A percentile compares a stretch with the other conserved stretches of the same genome.
Evolutionary conservation across 306 rosid genomes (phyloP).

Genomic region (Coriaria nepalensis): DNA sequence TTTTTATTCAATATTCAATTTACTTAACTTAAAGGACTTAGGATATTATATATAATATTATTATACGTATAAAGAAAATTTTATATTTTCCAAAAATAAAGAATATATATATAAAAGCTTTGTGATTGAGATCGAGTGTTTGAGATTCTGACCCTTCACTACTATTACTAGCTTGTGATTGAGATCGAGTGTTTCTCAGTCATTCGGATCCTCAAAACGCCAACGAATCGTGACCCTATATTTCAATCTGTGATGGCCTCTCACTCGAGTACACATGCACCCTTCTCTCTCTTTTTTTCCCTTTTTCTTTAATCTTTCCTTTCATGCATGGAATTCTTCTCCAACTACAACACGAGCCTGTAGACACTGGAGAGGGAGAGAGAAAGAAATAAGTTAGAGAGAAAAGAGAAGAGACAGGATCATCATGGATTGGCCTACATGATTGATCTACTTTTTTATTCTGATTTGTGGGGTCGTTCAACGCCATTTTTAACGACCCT

Average conservation of each 20-base stretch:
- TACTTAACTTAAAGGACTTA: no score
- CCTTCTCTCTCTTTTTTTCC: conserved; percentile 39
- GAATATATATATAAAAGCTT: no score
- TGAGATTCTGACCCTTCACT: not conserved
- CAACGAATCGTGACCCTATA: conserved; percentile 42
- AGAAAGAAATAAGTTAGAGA: conserved; percentile 10
- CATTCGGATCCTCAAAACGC: conserved; percentile 32
- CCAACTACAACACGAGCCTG: conserved; percentile 40
- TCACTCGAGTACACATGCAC: conserved; percentile 54
- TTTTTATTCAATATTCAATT: no score
- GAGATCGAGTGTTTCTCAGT: not conserved
- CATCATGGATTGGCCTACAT: no score
- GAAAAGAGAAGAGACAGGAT: conserved; percentile 26
- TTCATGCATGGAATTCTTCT: conserved; percentile 98
- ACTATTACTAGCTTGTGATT: not conserved
- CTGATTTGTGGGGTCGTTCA: conserved; percentile 31
- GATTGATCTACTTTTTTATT: conserved; percentile 5
- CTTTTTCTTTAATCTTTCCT: conserved; percentile 25
- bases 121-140: no score
- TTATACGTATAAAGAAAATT: no score
- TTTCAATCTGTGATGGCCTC: conserved; percentile 25
- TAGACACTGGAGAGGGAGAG: conserved; percentile 6
- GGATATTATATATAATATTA: no score
- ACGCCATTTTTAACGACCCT: conserved; percentile 21
- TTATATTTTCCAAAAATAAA: no score